phyloP scores from a whole-genome alignment of 805 yeast genomes.

The Barnettozyma californica region DNA sequence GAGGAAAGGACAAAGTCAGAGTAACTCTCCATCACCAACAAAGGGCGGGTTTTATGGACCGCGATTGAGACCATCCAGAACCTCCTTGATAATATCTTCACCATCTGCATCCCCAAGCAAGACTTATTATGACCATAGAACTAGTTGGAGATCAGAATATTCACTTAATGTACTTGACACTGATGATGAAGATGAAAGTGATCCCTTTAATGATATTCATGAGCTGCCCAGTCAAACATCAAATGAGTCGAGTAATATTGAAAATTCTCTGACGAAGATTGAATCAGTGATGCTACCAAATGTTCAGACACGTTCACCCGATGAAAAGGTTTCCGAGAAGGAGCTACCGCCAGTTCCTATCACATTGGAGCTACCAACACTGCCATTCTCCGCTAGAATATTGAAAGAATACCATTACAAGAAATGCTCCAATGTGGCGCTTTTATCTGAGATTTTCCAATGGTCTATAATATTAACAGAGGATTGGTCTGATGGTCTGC shows the following conservation, averaged over 20 bases:
- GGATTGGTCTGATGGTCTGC: slow-evolving; percentile 48
- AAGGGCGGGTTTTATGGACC: slow-evolving; percentile 20
- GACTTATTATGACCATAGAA: slow-evolving; percentile 24
- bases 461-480: slow-evolving; percentile 48
- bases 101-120: slow-evolving; percentile 24
- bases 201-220: slow-evolving; percentile 3
- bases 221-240: slow-evolving; percentile 6
- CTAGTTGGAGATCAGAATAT: slow-evolving; percentile 26
- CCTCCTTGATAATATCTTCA: slow-evolving; percentile 8
- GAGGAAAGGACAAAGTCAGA: neutral
- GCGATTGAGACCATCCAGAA: slow-evolving; percentile 14
- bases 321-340: slow-evolving; percentile 5
- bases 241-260: neutral
- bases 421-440: slow-evolving; percentile 41
- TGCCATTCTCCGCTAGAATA: slow-evolving; percentile 50
- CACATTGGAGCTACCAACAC: slow-evolving; percentile 41
- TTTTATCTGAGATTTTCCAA: slow-evolving; percentile 41
- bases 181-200: slow-evolving; percentile 8
- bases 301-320: neutral
- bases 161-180: slow-evolving; percentile 14
- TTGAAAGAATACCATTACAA: slow-evolving; percentile 44
- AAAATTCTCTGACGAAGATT: slow-evolving; percentile 2
- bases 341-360: slow-evolving; percentile 38
- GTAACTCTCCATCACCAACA: slow-evolving; percentile 18
- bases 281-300: slow-evolving; percentile 14